Conservation (phyloP, 805 yeast genomes). For the Candida hungchunana region DNA sequence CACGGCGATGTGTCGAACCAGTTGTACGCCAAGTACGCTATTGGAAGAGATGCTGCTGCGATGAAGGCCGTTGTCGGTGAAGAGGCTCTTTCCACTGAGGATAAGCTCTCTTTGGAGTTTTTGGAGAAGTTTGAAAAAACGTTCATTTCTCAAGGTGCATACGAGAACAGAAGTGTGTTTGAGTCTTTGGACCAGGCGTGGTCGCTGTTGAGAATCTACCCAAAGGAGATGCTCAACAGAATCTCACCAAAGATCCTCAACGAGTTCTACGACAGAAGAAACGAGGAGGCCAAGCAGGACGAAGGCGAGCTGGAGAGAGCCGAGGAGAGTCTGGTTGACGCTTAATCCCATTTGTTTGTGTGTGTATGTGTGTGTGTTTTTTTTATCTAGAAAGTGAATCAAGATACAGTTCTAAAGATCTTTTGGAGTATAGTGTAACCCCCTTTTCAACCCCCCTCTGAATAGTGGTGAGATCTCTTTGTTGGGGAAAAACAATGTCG, state of each 20-base stretch:
- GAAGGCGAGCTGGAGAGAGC: slow-evolving; percentile 33
- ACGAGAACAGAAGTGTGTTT: slow-evolving; percentile 90
- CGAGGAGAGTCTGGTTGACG: slow-evolving; percentile 34
- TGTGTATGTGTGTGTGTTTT: no score
- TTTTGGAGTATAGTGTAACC: no score
- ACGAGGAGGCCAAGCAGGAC: slow-evolving; percentile 53
- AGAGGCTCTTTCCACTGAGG: slow-evolving; percentile 97
- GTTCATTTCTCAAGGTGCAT: slow-evolving; percentile 93
- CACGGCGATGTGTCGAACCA: slow-evolving; percentile 99
- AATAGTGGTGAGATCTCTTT: no score
- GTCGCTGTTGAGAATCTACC: slow-evolving; percentile 96
- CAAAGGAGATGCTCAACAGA: slow-evolving; percentile 98
- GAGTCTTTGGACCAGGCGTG: slow-evolving; percentile 98
- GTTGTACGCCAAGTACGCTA: slow-evolving; percentile 97
- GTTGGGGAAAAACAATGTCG: no score
- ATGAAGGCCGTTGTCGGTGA: slow-evolving; percentile 99
- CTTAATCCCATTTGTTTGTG: no score
- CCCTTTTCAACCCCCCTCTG: no score
- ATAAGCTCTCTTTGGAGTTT: slow-evolving; percentile 94
- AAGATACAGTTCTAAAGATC: background rate
- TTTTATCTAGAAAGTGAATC: no score
- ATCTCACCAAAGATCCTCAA: slow-evolving; percentile 94
- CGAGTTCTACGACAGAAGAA: slow-evolving; percentile 92
- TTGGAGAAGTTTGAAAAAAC: slow-evolving; percentile 97
- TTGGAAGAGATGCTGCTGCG: slow-evolving; percentile 99